Conservation (phyloP, 139 green algal species). For the Chlorella ohadii region DNA sequence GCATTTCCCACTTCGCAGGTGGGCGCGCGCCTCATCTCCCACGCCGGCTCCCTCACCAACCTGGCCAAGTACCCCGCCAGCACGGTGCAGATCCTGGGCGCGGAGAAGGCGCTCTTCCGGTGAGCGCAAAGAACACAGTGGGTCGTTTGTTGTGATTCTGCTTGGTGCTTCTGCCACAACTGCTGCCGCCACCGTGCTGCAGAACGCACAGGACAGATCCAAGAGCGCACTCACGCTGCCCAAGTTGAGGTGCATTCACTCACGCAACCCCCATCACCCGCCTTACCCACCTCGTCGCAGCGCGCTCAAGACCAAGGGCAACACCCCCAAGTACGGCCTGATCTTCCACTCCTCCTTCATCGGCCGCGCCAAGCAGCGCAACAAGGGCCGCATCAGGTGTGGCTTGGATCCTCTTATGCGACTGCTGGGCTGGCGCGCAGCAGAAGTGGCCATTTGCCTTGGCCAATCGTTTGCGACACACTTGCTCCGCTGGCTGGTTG, state of each 20-base stretch:
- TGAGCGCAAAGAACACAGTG: not conserved
- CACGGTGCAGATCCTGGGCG: conserved; percentile 99
- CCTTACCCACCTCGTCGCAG: too few species aligned
- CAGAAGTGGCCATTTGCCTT: too few species aligned
- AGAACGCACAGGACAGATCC: too few species aligned
- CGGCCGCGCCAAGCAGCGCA: conserved; percentile 92
- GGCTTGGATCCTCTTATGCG: not conserved
- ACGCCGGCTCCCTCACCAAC: conserved; percentile 95
- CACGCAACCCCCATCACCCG: too few species aligned
- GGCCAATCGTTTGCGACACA: too few species aligned
- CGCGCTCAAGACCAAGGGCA: conserved; percentile 98
- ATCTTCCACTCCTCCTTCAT: conserved; percentile 99
- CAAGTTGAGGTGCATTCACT: too few species aligned
- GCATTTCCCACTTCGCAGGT: too few species aligned
- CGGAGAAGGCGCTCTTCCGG: conserved; percentile 99
- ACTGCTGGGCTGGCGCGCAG: too few species aligned
- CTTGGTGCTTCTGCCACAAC: not conserved
- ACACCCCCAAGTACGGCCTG: conserved; percentile 99
- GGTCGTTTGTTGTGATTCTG: not conserved
- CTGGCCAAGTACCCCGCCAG: conserved; percentile 98
- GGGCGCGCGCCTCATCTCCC: conserved; percentile 94
- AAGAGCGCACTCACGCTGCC: too few species aligned
- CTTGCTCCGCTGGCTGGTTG: too few species aligned
- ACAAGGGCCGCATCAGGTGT: conserved; percentile 97
- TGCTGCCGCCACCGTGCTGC: too few species aligned